Base-by-base conservation (phyloP, 2,329 filamentous ascomycete species). In the Hypoxylon sp. region DNA sequence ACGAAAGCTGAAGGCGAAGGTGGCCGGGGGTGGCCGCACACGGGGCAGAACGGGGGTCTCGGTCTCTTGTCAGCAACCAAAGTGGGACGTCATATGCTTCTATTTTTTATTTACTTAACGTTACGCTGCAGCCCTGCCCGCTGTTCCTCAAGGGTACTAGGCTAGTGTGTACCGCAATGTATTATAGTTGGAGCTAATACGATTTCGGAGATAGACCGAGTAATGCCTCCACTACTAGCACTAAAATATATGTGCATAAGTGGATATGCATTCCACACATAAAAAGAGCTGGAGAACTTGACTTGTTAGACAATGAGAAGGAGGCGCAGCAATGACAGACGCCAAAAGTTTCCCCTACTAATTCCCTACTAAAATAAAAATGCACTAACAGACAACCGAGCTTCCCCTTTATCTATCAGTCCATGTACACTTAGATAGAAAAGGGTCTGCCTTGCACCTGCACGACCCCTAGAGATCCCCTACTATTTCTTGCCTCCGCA, bases 41-140 rank as follows among this genome's bases (percentile, higher is more conserved):
- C 28, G 6, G 28, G 28, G 6, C 0, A 9, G 6, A 49, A 49
- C 11, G 14, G 21, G 13, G 25, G 28, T 6, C 9, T 30, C 23
- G 5, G 5, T 49, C 45, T 49, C 45, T 48, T 17, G 25, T 30
- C 30, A 34, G 48, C 30, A 34, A 11, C 5, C 7, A 58, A 41
- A 52, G 32, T 25, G 52, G 53, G 41, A 69, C 63, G 64, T 69
- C 60, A 67, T 64, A 52, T 59, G 61, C 57, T 67, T 63, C 63
- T 64, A 63, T 64, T 69, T 65, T 63, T 66, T 25, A 11, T 19
- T 63, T 60, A 56, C 56, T 62, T 36, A 53, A 60, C 48, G 32
- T 58, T 64, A 63, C 53, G 32, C 49, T 63, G 45, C 66, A 66
- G 62, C 61, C 62, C 62, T 63, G 60, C 46, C 46, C 28, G 13